These are phyloP conservation scores for Phanerodontia chrysosporium DNA, from an alignment of 768 basidiomycete species.

Conservation along the genomic window DNA sequence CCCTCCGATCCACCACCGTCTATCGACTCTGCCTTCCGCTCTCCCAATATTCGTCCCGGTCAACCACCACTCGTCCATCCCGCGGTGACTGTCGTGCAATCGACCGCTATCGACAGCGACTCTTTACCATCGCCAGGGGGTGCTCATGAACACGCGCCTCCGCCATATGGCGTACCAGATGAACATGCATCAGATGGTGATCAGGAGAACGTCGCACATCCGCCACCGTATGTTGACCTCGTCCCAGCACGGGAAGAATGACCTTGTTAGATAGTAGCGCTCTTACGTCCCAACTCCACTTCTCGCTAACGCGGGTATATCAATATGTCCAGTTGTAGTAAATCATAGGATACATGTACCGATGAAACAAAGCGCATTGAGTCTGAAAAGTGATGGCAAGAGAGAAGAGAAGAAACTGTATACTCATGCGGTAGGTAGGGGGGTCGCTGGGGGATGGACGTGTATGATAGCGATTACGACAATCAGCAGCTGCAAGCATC, in stretches of 20 bases:
- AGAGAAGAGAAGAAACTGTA: neutral
- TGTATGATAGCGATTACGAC: neutral
- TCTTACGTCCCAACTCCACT: neutral
- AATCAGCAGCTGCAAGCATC: conserved; percentile 80
- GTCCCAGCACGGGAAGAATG: conserved; percentile 15
- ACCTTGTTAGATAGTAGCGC: neutral
- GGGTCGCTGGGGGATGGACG: neutral
- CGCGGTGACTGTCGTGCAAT: conserved; percentile 14
- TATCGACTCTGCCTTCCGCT: conserved; percentile 70
- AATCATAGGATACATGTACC: conserved; percentile 20
- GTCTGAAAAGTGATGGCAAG: conserved; percentile 8
- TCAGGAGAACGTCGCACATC: conserved; percentile 28
- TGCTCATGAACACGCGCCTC: conserved; percentile 62
- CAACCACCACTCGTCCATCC: conserved; percentile 18
- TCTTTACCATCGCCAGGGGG: conserved; percentile 2
- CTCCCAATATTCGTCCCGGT: conserved; percentile 24
- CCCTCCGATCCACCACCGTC: conserved; percentile 86
- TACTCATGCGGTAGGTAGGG: neutral
- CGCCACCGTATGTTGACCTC: conserved; percentile 36
- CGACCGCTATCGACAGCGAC: conserved; percentile 10
- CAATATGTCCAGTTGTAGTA: conserved; percentile 10
- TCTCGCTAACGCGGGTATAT: neutral
- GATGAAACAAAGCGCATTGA: conserved; percentile 12
- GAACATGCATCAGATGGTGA: conserved; percentile 14
- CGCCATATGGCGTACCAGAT: conserved; percentile 68